Evolutionary conservation across 768 basidiomycete species (phyloP), one percentile per base, ranked within the genome.

Genomic region (Naganishia randhawae): DNA sequence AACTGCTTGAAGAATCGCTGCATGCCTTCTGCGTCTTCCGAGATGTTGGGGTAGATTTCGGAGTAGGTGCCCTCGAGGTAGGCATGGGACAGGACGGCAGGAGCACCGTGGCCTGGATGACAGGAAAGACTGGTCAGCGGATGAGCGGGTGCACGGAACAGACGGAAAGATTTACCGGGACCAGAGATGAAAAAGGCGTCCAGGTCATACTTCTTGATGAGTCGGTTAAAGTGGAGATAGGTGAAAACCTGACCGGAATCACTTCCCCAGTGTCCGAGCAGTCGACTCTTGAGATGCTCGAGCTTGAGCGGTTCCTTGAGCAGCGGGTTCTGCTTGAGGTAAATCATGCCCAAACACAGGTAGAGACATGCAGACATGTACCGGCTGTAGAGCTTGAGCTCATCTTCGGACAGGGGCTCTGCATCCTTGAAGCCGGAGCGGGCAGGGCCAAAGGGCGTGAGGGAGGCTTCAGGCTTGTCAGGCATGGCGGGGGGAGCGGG

Each of bases 231-330:
- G 74, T 92, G 90, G 0, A 89, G 88, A 73, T 86, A 85, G 42
- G 85, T 84, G 71, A 92, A 84, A 68, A 83, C 78, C 17, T 92
- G 85, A 29, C 90, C 92, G 0, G 89, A 45, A 66, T 72, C 73
- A 62, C 32, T 89, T 32, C 89, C 89, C 88, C 89, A 90, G 74
- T 90, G 90, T 2, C 91, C 90, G 19, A 92, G 84, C 37, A 92
- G 84, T 74, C 90, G 85, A 48, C 84, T 82, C 80, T 93, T 93
- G 81, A 94, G 86, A 76, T 91, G 84, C 50, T 89, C 87, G 32
- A 83, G 80, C 19, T 81, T 84, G 22, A 75, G 63, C 5, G 73
- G 73, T 54, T 73, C 73, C 53, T 72, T 69, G 65, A 74, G 62
- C 25, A 74, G 39, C 25, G 72, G 71, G 61, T 72, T 71, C 65